Evolutionary conservation across 257 asterid genomes (phyloP), one percentile per base, ranked within the genome.

Genomic region (Fraxinus americana): DNA sequence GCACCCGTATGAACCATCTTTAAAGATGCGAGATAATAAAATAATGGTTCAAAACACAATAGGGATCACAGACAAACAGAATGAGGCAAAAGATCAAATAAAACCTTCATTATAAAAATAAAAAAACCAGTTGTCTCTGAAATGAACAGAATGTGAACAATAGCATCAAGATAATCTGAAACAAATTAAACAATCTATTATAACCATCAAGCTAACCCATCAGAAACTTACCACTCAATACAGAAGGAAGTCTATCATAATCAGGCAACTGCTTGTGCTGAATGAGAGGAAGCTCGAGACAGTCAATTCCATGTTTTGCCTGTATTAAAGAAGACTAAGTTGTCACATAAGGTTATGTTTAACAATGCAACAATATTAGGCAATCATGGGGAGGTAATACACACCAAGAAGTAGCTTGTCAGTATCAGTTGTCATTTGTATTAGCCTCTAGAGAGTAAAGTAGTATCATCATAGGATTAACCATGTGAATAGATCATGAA

Each of bases 241-340:
- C 43, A 43, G 91, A 91, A 41, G 91, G 79, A 83, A 91, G 90
- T 76, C 79, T 84, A 41, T 84, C 84, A 27, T 77, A 67, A 85
- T 87, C 97, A 61, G 95, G 91, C 71, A 92, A 88, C 77, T 76
- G 86, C 77, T 48, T 83, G 75, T 92, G 97, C 82, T 92, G 90
- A 78, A 92, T 91, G 78, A 92, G 95, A 75, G 97, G 97, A 80
- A 91, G 90, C 92, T 92, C 97, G 38, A 92, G 88, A 83, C 90
- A 88, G 74, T 79, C 72, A 80, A 92, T 76, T 63, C 94, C 94
- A 71, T 82, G 86, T 70, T 82, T 83, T 78, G 66, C 94, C 97
- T 92, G 90, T 77, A 78, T 32, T 72, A 52, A 27, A 29, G 17
- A 50, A 45, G 35, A 75, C 70, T 4, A 41, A 65, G 70, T 9